A percentile compares a stretch with the other conserved stretches of the same genome.
These are phyloP conservation scores for Austroboletus niveus DNA, from an alignment of 1,284 basidiomycete species.

Conservation along the genomic window DNA sequence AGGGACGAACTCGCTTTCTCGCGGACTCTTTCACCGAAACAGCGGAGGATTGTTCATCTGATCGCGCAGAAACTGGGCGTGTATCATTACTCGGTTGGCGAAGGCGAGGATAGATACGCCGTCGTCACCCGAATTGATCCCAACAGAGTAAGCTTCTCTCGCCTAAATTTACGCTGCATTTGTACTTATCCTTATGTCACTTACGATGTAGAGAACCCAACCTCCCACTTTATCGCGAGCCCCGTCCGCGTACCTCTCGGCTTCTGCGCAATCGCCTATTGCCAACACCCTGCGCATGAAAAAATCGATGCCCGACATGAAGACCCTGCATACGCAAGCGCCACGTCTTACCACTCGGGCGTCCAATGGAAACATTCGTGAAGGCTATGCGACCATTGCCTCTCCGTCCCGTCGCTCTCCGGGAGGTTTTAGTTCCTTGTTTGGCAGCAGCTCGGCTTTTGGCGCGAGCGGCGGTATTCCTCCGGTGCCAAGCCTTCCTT, in stretches of 20 bases:
- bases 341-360: constrained; percentile 80
- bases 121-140: constrained; percentile 88
- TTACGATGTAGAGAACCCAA: constrained; percentile 35
- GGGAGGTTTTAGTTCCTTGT: constrained; percentile 67
- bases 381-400: constrained; percentile 86
- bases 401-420: constrained; percentile 74
- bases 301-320: constrained; percentile 96
- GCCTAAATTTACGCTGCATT: constrained; percentile 15
- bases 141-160: constrained; percentile 54
- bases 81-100: constrained; percentile 91
- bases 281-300: constrained; percentile 75
- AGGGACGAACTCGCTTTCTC: constrained; percentile 97
- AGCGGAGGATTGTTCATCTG: constrained; percentile 91
- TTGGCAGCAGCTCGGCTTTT: constrained; percentile 39
- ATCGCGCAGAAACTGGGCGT: constrained; percentile 95
- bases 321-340: constrained; percentile 76
- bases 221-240: constrained; percentile 70
- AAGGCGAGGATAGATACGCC: constrained; percentile 90
- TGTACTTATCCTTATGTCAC: constrained; percentile 15
- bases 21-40: constrained; percentile 78
- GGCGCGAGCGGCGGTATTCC: constrained; percentile 49
- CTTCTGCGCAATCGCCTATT: constrained; percentile 46
- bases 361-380: constrained; percentile 88
- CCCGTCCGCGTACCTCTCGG: constrained; percentile 67
- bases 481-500: constrained; percentile 74